Evolutionary conservation across 495 filamentous ascomycete species (phyloP).

Genomic region (Beverwykella pulmonaria): DNA sequence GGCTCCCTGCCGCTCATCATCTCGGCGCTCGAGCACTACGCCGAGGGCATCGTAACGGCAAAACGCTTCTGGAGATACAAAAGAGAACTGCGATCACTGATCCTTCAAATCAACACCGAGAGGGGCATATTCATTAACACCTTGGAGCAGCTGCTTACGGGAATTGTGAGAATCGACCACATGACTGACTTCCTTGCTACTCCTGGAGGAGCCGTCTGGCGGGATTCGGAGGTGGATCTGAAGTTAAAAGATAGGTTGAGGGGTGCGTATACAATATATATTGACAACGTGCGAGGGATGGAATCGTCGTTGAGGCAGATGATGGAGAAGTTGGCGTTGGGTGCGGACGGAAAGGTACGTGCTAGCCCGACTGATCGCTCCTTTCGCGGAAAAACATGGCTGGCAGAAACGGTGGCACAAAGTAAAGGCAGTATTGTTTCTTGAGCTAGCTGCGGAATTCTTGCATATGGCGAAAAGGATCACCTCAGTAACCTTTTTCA

Average conservation of each 20-base stretch:
- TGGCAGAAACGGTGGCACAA: too few relatives aligned
- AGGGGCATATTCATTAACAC: too few relatives aligned
- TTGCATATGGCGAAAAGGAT: too few relatives aligned
- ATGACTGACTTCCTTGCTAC: conserved; percentile 5
- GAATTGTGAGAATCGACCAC: conserved; percentile 6
- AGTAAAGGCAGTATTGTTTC: too few relatives aligned
- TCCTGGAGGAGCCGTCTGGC: not conserved
- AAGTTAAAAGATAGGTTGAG: conserved; percentile 15
- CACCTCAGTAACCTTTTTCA: too few relatives aligned
- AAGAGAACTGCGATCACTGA: conserved; percentile 30
- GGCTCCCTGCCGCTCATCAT: conserved; percentile 35
- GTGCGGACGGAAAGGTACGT: conserved; percentile 15
- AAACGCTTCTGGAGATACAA: conserved; percentile 36
- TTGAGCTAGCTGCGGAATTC: not conserved
- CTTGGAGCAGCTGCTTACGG: conserved; percentile 35
- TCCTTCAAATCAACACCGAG: conserved; percentile 32
- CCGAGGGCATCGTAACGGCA: conserved; percentile 39
- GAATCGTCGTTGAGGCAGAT: conserved; percentile 14
- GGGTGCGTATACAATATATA: conserved; percentile 11
- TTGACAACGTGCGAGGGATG: conserved; percentile 17
- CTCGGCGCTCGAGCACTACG: conserved; percentile 40
- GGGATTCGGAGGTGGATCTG: conserved; percentile 1
- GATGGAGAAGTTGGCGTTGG: conserved; percentile 14
- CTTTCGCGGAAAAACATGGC: too few relatives aligned
- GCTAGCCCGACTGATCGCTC: not conserved